These are phyloP conservation scores for Coemansia interrupta DNA, from an alignment of 192 early-diverging fungal genomes.

Conservation along the genomic window DNA sequence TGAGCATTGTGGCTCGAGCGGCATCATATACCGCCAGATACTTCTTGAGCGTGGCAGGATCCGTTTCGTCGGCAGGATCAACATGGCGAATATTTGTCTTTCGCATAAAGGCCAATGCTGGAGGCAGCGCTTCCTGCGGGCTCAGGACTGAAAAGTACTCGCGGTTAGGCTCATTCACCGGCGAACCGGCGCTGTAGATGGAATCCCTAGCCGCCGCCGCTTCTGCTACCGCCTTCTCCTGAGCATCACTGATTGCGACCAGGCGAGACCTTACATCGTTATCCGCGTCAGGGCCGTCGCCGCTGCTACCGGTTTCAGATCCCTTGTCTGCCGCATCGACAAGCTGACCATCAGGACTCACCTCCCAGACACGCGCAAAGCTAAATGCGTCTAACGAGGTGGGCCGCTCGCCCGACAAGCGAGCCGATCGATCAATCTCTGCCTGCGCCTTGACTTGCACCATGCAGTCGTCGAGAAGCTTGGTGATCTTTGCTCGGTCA, in stretches of 20 bases:
- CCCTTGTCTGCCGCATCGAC: neutral
- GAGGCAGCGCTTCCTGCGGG: too few species aligned
- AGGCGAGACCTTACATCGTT: slow-evolving; percentile 24
- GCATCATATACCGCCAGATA: too few species aligned
- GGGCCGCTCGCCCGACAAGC: neutral
- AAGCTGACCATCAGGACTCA: slow-evolving; percentile 6
- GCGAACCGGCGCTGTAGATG: too few species aligned
- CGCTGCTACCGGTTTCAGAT: neutral
- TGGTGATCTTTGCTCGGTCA: neutral
- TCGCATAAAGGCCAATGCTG: too few species aligned
- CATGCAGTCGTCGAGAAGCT: slow-evolving; percentile 34
- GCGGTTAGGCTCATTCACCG: too few species aligned
- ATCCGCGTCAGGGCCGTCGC: neutral
- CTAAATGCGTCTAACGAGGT: slow-evolving; percentile 9
- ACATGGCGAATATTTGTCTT: too few species aligned
- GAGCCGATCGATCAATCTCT: slow-evolving; percentile 4
- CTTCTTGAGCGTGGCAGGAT: too few species aligned
- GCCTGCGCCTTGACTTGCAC: slow-evolving; percentile 3
- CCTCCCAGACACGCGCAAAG: slow-evolving; percentile 30
- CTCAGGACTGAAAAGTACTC: too few species aligned
- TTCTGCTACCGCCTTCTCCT: neutral
- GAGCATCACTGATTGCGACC: slow-evolving; percentile 3
- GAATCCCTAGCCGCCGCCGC: neutral
- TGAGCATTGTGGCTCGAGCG: too few species aligned
- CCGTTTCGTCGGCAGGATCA: too few species aligned